These are phyloP conservation scores for Nitzschia putrida DNA, from an alignment of 108 stramenopile species.

Conservation along the genomic window DNA sequence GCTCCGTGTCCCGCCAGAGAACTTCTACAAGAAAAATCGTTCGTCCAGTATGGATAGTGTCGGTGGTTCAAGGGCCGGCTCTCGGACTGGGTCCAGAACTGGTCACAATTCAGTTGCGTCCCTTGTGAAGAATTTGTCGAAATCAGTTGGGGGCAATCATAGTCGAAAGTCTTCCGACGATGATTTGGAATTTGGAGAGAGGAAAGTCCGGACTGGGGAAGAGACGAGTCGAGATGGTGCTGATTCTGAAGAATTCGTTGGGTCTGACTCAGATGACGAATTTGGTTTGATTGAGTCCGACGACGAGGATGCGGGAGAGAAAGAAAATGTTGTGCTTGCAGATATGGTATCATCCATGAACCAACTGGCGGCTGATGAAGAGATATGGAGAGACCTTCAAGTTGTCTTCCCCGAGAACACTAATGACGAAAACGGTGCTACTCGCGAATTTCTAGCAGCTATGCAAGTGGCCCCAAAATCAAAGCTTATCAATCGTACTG, in stretches of 20 bases:
- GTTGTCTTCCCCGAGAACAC: constrained; percentile 45
- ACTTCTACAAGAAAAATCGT: constrained; percentile 50
- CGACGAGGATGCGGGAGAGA: constrained; percentile 9
- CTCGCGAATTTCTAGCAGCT: constrained; percentile 74
- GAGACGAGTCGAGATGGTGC: constrained; percentile 4
- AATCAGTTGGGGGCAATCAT: background rate
- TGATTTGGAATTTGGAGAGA: background rate
- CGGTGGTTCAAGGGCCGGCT: background rate
- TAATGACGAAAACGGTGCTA: background rate
- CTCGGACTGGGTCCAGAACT: constrained; percentile 3
- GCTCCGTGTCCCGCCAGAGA: constrained; percentile 52
- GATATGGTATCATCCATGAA: constrained; percentile 14
- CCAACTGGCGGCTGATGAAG: constrained; percentile 19
- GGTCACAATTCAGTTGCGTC: constrained; percentile 20
- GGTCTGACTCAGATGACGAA: background rate
- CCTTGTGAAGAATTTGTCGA: constrained; percentile 25
- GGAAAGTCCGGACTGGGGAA: background rate
- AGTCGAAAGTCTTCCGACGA: background rate
- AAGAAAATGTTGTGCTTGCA: background rate
- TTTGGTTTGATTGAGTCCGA: background rate
- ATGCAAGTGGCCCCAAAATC: constrained; percentile 67
- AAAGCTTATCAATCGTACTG: constrained; percentile 50
- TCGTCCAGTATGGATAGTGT: background rate
- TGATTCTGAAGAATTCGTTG: constrained; percentile 9
- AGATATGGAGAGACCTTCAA: constrained; percentile 66